Percentiles rank a stretch among this genome's conserved stretches.
phyloP scores from a whole-genome alignment of 331 rosid species.

The Dryas integrifolia region DNA sequence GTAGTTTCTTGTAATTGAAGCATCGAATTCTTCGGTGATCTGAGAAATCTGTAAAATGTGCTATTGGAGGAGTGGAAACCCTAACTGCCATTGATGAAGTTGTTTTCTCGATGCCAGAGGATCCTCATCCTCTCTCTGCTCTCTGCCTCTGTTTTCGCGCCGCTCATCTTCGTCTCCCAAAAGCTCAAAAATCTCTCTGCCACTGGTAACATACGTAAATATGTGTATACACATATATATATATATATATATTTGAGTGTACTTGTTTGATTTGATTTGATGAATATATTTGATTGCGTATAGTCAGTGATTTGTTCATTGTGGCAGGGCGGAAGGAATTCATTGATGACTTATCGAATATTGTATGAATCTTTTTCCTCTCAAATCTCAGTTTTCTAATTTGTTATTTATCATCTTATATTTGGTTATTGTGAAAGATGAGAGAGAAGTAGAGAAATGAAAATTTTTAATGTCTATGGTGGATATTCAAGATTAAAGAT shows the following conservation, averaged over 20 bases:
- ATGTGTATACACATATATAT: too few species aligned
- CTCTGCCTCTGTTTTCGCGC: slow-evolving; percentile 74
- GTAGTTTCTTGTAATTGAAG: slow-evolving; percentile 25
- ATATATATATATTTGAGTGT: not conserved
- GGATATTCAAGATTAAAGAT: not conserved
- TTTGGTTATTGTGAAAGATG: slow-evolving; percentile 27
- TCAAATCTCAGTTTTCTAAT: slow-evolving; percentile 20
- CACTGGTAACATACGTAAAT: slow-evolving; percentile 36
- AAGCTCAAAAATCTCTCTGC: slow-evolving; percentile 46
- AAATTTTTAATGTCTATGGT: not conserved
- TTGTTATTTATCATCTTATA: not conserved
- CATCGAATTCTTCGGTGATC: slow-evolving; percentile 26
- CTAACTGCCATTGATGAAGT: slow-evolving; percentile 59
- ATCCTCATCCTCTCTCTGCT: slow-evolving; percentile 80
- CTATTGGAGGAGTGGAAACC: slow-evolving; percentile 29
- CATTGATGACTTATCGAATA: slow-evolving; percentile 60
- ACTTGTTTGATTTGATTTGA: slow-evolving; percentile 8
- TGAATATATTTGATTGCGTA: slow-evolving; percentile 18
- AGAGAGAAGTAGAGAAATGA: slow-evolving; percentile 10
- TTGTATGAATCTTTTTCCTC: slow-evolving; percentile 58
- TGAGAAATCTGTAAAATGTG: slow-evolving; percentile 54
- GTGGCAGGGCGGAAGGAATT: slow-evolving; percentile 66
- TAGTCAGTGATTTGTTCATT: slow-evolving; percentile 17
- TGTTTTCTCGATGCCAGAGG: slow-evolving; percentile 80
- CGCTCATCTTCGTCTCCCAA: slow-evolving; percentile 60